Conservation (phyloP, 768 basidiomycete species). For the Suillus placidus region DNA sequence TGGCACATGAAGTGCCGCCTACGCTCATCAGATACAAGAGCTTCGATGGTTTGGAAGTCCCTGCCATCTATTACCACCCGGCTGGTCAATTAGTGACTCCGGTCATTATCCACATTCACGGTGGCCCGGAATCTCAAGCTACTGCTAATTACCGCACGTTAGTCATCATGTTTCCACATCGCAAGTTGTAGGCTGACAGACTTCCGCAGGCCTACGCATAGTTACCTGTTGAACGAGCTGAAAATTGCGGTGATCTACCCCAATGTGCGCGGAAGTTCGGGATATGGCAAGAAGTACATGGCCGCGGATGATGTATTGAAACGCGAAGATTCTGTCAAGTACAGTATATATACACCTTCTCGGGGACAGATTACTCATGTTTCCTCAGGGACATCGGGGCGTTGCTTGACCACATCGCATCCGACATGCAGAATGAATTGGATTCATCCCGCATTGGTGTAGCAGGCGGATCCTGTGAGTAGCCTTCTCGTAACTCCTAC, state of each 20-base stretch:
- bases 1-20: slow-evolving; percentile 31
- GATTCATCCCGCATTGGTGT: slow-evolving; percentile 43
- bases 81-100: slow-evolving; percentile 31
- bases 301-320: slow-evolving; percentile 44
- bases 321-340: slow-evolving; percentile 48
- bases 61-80: slow-evolving; percentile 47
- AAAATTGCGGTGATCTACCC: slow-evolving; percentile 44
- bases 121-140: slow-evolving; percentile 42
- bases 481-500: background rate
- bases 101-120: slow-evolving; percentile 42
- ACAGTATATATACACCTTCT: slow-evolving; percentile 1
- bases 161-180: slow-evolving; percentile 11
- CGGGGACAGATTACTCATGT: background rate
- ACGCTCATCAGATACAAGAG: slow-evolving; percentile 42
- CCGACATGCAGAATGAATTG: slow-evolving; percentile 36
- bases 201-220: slow-evolving; percentile 34
- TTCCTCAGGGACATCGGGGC: slow-evolving; percentile 40
- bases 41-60: slow-evolving; percentile 44
- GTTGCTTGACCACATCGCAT: slow-evolving; percentile 39
- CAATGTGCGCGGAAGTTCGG: slow-evolving; percentile 45
- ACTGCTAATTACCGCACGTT: slow-evolving; percentile 38
- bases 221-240: slow-evolving; percentile 46
- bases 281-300: slow-evolving; percentile 45
- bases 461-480: slow-evolving; percentile 44
- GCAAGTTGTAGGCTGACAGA: background rate